Conservation (phyloP, 306 rosid species). For the Neltuma alba region DNA sequence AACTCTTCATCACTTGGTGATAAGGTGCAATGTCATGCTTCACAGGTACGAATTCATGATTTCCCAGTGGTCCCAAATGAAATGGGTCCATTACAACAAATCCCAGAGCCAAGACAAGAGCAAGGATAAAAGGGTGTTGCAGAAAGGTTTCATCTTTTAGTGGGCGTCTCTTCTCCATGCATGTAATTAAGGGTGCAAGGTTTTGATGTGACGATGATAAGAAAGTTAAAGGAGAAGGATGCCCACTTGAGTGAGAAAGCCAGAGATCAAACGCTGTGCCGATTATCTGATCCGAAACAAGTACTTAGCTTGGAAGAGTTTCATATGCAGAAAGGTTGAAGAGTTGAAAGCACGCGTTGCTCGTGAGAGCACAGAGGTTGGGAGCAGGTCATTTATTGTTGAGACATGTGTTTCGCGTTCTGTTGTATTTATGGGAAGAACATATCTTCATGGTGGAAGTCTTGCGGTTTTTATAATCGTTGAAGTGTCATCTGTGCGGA, state of each 20-base stretch:
- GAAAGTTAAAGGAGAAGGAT: neutral
- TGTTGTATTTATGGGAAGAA: constrained; percentile 24
- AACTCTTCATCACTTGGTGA: constrained; percentile 69
- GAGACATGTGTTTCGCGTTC: constrained; percentile 46
- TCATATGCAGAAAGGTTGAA: constrained; percentile 35
- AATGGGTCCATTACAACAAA: constrained; percentile 87
- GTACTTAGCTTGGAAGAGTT: constrained; percentile 38
- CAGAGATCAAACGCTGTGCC: neutral
- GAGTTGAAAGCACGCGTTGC: constrained; percentile 47
- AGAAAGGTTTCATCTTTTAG: constrained; percentile 65
- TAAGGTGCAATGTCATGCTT: constrained; percentile 83
- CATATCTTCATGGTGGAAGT: constrained; percentile 23
- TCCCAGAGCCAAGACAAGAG: constrained; percentile 60
- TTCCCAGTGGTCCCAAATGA: constrained; percentile 69
- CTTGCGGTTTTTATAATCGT: constrained; percentile 16
- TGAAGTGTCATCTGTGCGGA: constrained; percentile 23
- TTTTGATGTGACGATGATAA: neutral
- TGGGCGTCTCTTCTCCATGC: constrained; percentile 72
- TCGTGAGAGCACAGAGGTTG: constrained; percentile 48
- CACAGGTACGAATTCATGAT: constrained; percentile 73
- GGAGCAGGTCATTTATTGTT: constrained; percentile 55
- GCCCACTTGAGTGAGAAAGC: neutral
- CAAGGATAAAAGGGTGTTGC: constrained; percentile 69
- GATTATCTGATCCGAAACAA: constrained; percentile 21
- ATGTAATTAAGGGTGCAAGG: neutral